Base-by-base conservation (phyloP, 2,329 filamentous ascomycete genomes). In the Biscogniauxia mediterranea region DNA sequence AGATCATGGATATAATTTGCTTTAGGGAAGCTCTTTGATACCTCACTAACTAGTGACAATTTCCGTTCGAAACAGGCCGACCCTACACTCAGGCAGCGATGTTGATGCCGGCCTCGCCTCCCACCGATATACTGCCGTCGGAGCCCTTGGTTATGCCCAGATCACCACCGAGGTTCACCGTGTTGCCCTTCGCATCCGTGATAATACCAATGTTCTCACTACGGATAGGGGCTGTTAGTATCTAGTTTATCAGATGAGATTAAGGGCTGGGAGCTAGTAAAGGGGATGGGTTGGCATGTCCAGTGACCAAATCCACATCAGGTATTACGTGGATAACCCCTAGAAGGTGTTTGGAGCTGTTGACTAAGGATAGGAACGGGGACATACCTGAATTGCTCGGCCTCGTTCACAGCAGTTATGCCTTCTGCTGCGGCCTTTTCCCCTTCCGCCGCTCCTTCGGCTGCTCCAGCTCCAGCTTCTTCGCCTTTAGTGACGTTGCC, bases 141-240 rank as follows among this genome's bases (percentile, higher is more conserved):
- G 59, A 64, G 32, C 66, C 66, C 54, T 64, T 64, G 17, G 67
- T 69, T 61, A 68, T 68, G 13, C 67, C 67, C 5, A 65, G 59
- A 25, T 65, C 57, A 2, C 67, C 67, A 11, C 67, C 67, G 6
- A 65, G 52, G 50, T 69, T 69, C 25, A 57, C 59, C 4, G 61
- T 56, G 13, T 61, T 65, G 8, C 63, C 64, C 11, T 57, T 54
- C 7, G 54, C 60, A 42, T 64, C 63, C 11, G 61, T 49, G 11
- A 49, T 64, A 54, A 68, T 67, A 51, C 66, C 66, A 20, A 52
- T 20, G 52, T 66, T 64, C 23, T 56, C 61, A 32, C 55, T 57
- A 17, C 17, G 26, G 38, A 23, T 23, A 52, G n/a, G 9, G 5
- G n/a, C 2, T 8, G 23, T 57, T 23, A 57, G 55, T 23, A 52